Conservation (phyloP, 176 grass and related monocot species). For the Ensete glaucum region DNA sequence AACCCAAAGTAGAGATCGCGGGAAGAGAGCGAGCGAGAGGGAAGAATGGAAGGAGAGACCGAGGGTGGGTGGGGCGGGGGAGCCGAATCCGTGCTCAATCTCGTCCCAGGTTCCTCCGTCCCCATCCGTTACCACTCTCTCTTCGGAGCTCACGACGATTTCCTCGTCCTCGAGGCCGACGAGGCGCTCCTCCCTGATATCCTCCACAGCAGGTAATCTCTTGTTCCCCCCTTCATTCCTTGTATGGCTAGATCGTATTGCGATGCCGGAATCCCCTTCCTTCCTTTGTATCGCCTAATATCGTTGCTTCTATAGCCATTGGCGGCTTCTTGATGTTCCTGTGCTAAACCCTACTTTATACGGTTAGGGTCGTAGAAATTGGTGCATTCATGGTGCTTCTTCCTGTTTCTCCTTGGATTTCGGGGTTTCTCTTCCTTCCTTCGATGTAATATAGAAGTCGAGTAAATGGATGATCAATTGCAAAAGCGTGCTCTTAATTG, state of each 20-base stretch:
- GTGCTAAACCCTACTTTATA: background rate
- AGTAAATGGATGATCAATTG: background rate
- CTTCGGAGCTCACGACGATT: constrained; percentile 56
- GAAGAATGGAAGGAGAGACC: background rate
- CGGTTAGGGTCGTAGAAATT: background rate
- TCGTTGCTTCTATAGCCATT: too few species aligned
- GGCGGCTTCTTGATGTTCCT: background rate
- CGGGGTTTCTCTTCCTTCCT: background rate
- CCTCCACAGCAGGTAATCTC: constrained; percentile 49
- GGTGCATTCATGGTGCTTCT: background rate
- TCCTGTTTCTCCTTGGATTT: background rate
- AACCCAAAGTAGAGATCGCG: too few species aligned
- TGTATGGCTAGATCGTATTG: background rate
- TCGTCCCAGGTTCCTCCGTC: constrained; percentile 33
- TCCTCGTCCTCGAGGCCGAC: constrained; percentile 71
- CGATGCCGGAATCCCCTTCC: background rate
- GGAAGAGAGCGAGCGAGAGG: background rate
- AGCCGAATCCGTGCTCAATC: constrained; percentile 49
- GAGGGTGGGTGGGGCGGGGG: constrained; percentile 26
- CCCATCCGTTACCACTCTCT: constrained; percentile 64
- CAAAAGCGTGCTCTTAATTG: background rate
- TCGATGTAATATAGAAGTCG: background rate
- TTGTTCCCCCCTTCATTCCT: background rate
- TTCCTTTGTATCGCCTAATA: background rate
- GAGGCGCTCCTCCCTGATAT: constrained; percentile 61